phyloP scores from a whole-genome alignment of 1,284 basidiomycete genomes.

The Ceratorhiza oryzae-sativae region DNA sequence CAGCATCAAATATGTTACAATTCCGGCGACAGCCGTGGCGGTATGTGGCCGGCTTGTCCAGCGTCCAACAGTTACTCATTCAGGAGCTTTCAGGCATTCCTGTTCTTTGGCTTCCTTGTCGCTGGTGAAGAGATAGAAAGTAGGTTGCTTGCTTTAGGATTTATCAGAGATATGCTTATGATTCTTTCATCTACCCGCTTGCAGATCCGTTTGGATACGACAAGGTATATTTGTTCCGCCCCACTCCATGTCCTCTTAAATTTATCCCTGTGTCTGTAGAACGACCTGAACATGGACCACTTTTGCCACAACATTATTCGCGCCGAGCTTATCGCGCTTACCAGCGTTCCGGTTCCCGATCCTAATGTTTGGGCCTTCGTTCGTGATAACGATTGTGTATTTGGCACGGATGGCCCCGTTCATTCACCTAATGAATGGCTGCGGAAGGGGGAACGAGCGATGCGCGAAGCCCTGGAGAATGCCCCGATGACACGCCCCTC shows the following conservation, averaged over 20 bases:
- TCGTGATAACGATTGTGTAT: conserved; percentile 42
- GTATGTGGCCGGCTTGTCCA: background rate
- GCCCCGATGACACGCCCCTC: background rate
- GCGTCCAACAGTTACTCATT: background rate
- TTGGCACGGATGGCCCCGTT: conserved; percentile 25
- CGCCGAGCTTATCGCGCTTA: conserved; percentile 51
- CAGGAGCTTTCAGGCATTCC: conserved; percentile 48
- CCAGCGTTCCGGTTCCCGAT: conserved; percentile 46
- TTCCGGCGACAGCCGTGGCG: conserved; percentile 55
- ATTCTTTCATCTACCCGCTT: conserved; percentile 36
- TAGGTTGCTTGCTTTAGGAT: background rate
- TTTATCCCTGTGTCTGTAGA: conserved; percentile 4
- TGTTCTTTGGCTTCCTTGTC: conserved; percentile 52
- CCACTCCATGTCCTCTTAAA: background rate
- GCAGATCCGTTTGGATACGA: conserved; percentile 53
- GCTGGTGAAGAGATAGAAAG: conserved; percentile 45
- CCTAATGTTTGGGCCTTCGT: conserved; percentile 48
- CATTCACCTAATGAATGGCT: conserved; percentile 39
- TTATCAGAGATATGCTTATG: conserved; percentile 43
- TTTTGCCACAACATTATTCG: conserved; percentile 52
- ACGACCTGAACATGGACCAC: conserved; percentile 44
- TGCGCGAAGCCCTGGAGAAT: conserved; percentile 23
- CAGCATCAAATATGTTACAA: conserved; percentile 68
- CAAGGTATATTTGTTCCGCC: conserved; percentile 37
- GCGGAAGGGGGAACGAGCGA: conserved; percentile 25